phyloP scores from a whole-genome alignment of 1,139 yeast genomes.

The Meyerozyma elateridarum region DNA sequence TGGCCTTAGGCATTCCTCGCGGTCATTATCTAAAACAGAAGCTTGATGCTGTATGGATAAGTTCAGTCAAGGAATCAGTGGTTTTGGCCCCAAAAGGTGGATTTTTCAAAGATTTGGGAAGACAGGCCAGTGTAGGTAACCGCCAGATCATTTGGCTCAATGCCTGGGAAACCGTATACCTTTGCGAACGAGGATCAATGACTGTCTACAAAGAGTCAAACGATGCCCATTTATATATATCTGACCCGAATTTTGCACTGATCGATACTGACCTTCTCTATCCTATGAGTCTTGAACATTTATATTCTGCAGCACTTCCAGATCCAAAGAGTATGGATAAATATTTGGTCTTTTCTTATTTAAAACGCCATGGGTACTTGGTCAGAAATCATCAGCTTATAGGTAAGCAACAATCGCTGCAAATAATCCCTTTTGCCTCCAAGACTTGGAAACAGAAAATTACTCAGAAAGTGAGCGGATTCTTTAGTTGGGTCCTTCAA shows the following conservation, averaged over 20 bases:
- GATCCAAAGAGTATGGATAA: slow-evolving; percentile 39
- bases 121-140: slow-evolving; percentile 25
- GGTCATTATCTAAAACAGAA: slow-evolving; percentile 51
- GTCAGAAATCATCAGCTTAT: no score
- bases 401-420: no score
- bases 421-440: no score
- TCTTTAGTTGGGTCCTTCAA: no score
- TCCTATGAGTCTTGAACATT: slow-evolving; percentile 59
- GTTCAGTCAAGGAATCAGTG: slow-evolving; percentile 34
- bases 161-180: slow-evolving; percentile 68
- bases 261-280: slow-evolving; percentile 23
- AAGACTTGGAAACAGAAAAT: no score
- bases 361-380: slow-evolving; percentile 77
- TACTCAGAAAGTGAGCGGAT: no score
- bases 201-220: slow-evolving; percentile 40
- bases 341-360: slow-evolving; percentile 66
- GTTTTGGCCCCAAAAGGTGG: slow-evolving; percentile 66
- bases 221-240: slow-evolving; percentile 10
- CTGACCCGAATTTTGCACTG: slow-evolving; percentile 8
- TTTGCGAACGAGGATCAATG: slow-evolving; percentile 80
- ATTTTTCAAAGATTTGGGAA: slow-evolving; percentile 71
- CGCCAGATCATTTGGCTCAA: slow-evolving; percentile 44
- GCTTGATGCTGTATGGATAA: slow-evolving; percentile 45
- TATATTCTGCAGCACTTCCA: slow-evolving; percentile 51
- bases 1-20: slow-evolving; percentile 56